Conservation (phyloP, 192 early-diverging fungal species). For the Linnemannia hyalina region DNA sequence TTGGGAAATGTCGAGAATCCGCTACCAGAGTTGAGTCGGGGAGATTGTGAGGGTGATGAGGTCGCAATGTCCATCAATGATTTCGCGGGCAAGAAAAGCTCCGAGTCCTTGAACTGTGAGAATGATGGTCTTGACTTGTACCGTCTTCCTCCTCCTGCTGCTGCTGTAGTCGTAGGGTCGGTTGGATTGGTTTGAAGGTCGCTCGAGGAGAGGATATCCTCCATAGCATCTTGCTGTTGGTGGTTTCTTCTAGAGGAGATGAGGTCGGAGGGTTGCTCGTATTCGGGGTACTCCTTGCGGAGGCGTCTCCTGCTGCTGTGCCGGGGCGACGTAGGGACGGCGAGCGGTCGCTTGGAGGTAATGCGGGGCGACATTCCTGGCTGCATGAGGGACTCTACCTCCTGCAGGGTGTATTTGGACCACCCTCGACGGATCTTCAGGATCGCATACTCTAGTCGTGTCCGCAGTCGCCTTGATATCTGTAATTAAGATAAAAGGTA, state of each 20-base stretch:
- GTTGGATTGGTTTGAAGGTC: not conserved
- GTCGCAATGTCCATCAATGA: conserved; percentile 46
- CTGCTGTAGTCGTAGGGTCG: not conserved
- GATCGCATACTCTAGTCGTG: conserved; percentile 43
- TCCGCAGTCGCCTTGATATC: conserved; percentile 37
- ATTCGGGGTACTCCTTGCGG: conserved; percentile 17
- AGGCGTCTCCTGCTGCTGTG: conserved; percentile 22
- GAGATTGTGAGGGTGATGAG: conserved; percentile 14
- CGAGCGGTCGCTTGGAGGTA: conserved; percentile 6
- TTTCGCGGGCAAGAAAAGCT: conserved; percentile 37
- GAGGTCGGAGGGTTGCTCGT: conserved; percentile 7
- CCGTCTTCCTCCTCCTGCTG: not conserved
- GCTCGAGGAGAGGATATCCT: not conserved
- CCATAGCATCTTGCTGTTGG: not conserved
- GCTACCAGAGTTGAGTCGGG: conserved; percentile 4
- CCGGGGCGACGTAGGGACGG: not conserved
- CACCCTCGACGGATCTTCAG: conserved; percentile 48
- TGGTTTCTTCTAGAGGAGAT: not conserved
- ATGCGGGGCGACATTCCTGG: conserved; percentile 9
- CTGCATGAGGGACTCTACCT: conserved; percentile 34
- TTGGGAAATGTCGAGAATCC: not conserved
- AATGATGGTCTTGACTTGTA: conserved; percentile 19
- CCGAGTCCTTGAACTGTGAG: conserved; percentile 44
- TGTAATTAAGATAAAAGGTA: not conserved
- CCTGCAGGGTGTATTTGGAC: conserved; percentile 47